phyloP scores from a whole-genome alignment of 805 yeast species.

The Metschnikowia lochheadii region DNA sequence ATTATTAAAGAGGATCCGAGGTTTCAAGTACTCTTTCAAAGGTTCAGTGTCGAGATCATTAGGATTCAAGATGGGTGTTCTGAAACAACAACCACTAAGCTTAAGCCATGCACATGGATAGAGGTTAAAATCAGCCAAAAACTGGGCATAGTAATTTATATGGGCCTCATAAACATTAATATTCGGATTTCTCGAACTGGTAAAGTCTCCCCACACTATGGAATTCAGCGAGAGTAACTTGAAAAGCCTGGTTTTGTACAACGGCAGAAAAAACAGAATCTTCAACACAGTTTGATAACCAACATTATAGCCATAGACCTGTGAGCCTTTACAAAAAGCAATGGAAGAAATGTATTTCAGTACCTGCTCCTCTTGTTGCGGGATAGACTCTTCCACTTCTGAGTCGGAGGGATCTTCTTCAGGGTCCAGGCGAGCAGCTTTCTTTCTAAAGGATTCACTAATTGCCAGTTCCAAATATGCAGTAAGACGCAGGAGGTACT shows the following conservation, averaged over 20 bases:
- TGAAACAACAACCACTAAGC: constrained; percentile 43
- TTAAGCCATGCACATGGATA: constrained; percentile 81
- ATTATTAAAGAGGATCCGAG: constrained; percentile 22
- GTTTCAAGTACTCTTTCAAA: constrained; percentile 18
- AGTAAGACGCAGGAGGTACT: constrained; percentile 38
- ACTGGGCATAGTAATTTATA: constrained; percentile 71
- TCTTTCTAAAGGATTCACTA: constrained; percentile 33
- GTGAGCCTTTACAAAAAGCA: constrained; percentile 65
- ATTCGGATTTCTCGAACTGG: not conserved
- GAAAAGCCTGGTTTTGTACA: constrained; percentile 51
- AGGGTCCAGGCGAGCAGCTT: constrained; percentile 10
- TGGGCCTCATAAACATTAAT: constrained; percentile 62
- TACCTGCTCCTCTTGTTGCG: not conserved
- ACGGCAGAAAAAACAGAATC: constrained; percentile 62
- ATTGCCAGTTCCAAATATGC: constrained; percentile 43
- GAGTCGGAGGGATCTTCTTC: constrained; percentile 10
- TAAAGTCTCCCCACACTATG: constrained; percentile 11
- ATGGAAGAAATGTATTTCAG: constrained; percentile 54
- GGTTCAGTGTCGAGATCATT: constrained; percentile 3
- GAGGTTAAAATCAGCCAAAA: constrained; percentile 75
- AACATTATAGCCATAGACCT: constrained; percentile 78
- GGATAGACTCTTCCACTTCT: constrained; percentile 7
- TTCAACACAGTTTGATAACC: constrained; percentile 66
- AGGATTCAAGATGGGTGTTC: constrained; percentile 48
- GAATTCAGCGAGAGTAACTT: constrained; percentile 34